Evolutionary conservation across 163 green algal genomes (phyloP).

Genomic region (Coccomyxa subellipsoidea): DNA sequence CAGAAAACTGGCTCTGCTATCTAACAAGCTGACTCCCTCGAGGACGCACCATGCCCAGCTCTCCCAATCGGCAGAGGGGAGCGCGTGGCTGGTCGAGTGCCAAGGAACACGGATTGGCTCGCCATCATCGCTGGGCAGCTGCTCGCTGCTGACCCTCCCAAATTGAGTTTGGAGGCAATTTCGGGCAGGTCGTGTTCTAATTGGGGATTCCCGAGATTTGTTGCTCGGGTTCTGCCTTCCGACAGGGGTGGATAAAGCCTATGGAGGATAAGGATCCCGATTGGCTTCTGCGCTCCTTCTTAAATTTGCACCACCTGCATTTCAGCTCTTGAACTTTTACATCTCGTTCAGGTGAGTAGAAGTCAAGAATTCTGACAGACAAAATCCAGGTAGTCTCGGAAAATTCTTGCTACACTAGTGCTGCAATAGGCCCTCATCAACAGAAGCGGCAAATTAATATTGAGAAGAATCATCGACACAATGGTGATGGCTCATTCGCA

Average conservation of each 20-base stretch:
- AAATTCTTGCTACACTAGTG: too few species aligned
- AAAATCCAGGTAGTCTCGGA: too few species aligned
- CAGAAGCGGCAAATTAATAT: too few species aligned
- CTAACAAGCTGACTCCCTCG: too few species aligned
- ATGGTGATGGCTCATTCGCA: neutral
- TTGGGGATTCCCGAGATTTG: neutral
- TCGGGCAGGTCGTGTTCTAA: neutral
- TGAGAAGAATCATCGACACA: neutral
- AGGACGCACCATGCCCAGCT: neutral
- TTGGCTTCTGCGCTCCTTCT: too few species aligned
- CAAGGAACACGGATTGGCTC: neutral
- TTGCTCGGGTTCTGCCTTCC: neutral
- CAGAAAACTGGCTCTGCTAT: too few species aligned
- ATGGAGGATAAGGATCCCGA: neutral
- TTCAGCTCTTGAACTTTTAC: too few species aligned
- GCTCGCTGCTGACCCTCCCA: neutral
- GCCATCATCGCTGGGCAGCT: neutral
- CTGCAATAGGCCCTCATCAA: too few species aligned
- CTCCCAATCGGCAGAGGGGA: neutral
- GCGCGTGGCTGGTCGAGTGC: neutral
- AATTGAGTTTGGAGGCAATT: neutral
- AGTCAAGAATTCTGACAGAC: too few species aligned
- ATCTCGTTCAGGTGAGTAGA: too few species aligned
- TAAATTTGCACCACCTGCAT: too few species aligned
- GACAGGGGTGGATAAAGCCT: neutral